Evolutionary conservation across 2,329 filamentous ascomycete species (phyloP).

Genomic region (Cordyceps cicadae): DNA sequence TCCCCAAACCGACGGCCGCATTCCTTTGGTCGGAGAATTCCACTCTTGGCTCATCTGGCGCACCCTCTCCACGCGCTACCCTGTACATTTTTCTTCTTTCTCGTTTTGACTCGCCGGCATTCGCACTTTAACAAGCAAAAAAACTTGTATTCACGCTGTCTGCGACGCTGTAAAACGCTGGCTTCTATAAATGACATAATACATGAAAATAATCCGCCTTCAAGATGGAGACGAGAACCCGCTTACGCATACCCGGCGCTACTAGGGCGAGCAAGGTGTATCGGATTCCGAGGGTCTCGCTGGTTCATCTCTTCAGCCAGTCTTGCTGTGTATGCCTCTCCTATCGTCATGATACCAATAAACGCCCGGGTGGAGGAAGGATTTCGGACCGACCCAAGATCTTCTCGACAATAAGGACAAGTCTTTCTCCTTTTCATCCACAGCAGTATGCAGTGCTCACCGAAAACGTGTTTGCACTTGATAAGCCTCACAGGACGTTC

Average conservation of each 20-base stretch:
- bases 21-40: no score
- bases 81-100: no score
- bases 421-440: constrained; percentile 56
- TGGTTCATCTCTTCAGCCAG: constrained; percentile 1
- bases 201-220: background rate
- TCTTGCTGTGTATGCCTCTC: constrained; percentile 9
- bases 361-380: constrained; percentile 20
- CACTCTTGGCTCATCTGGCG: no score
- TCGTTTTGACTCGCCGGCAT: no score
- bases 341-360: constrained; percentile 24
- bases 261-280: no score
- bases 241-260: background rate
- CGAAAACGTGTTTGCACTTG: constrained; percentile 56
- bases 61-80: no score
- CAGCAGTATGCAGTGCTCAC: constrained; percentile 55
- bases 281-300: background rate
- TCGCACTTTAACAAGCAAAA: no score
- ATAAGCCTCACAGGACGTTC: constrained; percentile 52
- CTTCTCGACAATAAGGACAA: constrained; percentile 57
- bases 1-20: no score
- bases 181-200: background rate
- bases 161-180: background rate
- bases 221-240: background rate
- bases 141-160: background rate
- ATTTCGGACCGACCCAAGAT: constrained; percentile 40